phyloP scores from a whole-genome alignment of 768 basidiomycete species.

The Suillus hirtellus region DNA sequence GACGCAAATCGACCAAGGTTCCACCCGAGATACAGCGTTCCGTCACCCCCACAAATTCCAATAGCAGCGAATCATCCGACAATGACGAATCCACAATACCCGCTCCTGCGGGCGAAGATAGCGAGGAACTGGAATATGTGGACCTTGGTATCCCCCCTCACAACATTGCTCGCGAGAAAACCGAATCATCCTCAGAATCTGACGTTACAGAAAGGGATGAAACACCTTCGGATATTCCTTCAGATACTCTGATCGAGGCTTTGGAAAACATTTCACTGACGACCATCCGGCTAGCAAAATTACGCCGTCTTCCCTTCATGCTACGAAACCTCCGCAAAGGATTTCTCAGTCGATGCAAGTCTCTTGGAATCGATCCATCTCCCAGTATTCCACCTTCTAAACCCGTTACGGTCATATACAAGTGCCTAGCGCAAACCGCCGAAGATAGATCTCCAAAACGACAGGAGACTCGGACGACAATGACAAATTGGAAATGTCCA shows the following conservation, averaged over 20 bases:
- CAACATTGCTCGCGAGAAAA: not conserved
- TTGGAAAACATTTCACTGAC: slow-evolving; percentile 35
- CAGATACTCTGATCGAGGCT: slow-evolving; percentile 36
- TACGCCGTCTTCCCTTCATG: slow-evolving; percentile 54
- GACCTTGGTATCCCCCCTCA: not conserved
- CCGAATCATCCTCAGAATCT: not conserved
- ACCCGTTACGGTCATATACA: slow-evolving; percentile 28
- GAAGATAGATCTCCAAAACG: slow-evolving; percentile 16
- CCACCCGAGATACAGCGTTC: not conserved
- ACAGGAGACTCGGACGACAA: slow-evolving; percentile 22
- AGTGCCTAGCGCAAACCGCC: slow-evolving; percentile 14
- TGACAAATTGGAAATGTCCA: slow-evolving; percentile 50
- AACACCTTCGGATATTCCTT: slow-evolving; percentile 27
- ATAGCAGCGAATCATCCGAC: slow-evolving; percentile 5
- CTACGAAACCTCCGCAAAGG: slow-evolving; percentile 49
- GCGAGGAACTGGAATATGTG: slow-evolving; percentile 3
- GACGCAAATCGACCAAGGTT: slow-evolving; percentile 16
- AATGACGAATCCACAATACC: not conserved
- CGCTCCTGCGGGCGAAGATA: not conserved
- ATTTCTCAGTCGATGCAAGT: slow-evolving; percentile 46
- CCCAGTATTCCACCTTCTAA: slow-evolving; percentile 20
- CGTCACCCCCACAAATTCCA: not conserved
- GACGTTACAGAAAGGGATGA: slow-evolving; percentile 15
- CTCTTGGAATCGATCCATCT: slow-evolving; percentile 36
- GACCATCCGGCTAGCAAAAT: slow-evolving; percentile 38